Percentiles rank a stretch among this genome's conserved stretches.
Evolutionary conservation across 345 rosid genomes (phyloP).

Genomic region (Ceriops zippeliana): DNA sequence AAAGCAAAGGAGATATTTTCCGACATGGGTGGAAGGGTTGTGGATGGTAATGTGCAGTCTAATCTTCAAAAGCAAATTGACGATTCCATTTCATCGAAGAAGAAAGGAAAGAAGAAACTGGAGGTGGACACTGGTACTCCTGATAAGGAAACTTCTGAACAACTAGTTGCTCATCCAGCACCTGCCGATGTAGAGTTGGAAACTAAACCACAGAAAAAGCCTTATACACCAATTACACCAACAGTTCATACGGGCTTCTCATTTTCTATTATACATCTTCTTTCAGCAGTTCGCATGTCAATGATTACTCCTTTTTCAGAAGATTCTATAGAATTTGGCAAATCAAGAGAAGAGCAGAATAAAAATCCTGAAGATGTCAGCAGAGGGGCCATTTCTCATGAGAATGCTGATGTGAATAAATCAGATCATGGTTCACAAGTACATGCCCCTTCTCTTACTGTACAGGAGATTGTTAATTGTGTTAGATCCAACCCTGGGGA

Average conservation of each 20-base stretch:
- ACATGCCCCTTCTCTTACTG: constrained; percentile 62
- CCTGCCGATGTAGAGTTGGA: constrained; percentile 58
- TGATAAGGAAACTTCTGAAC: constrained; percentile 54
- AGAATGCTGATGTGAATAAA: constrained; percentile 40
- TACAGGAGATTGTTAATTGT: constrained; percentile 91
- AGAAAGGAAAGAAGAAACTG: constrained; percentile 63
- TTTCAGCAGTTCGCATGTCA: constrained; percentile 88
- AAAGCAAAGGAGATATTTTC: constrained; percentile 53
- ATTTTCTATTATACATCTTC: constrained; percentile 92
- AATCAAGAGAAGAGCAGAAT: constrained; percentile 46
- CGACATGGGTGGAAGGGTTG: constrained; percentile 42
- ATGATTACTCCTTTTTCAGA: constrained; percentile 64
- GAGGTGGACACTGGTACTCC: constrained; percentile 47
- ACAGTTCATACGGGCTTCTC: constrained; percentile 93
- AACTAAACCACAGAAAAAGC: constrained; percentile 71
- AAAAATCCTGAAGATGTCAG: constrained; percentile 39
- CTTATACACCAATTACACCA: constrained; percentile 81
- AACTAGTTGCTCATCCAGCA: constrained; percentile 41
- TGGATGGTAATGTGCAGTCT: constrained; percentile 34
- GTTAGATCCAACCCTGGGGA: constrained; percentile 89
- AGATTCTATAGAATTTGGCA: constrained; percentile 57
- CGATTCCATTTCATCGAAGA: constrained; percentile 48
- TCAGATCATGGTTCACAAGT: constrained; percentile 37
- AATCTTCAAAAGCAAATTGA: constrained; percentile 38
- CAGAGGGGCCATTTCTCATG: constrained; percentile 42